Percentiles rank a stretch among this genome's conserved stretches.
Evolutionary conservation across 1,139 yeast genomes (phyloP).

Genomic region (Magnusiomyces suaveolens): DNA sequence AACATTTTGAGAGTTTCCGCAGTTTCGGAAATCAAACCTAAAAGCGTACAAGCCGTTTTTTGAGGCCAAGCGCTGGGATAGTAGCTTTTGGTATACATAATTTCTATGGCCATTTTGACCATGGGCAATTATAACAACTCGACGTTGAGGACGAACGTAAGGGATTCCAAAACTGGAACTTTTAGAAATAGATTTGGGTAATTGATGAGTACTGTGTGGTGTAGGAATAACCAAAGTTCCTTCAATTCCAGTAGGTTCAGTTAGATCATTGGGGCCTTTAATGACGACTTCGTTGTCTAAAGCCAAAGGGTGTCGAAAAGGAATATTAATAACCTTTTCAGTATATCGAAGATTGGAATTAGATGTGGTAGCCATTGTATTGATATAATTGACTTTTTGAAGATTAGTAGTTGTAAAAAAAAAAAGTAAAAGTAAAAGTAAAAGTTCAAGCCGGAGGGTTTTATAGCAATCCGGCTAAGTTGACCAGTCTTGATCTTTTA

Average conservation of each 20-base stretch:
- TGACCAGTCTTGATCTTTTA: too few relatives aligned
- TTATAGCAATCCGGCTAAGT: too few relatives aligned
- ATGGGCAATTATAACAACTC: constrained; percentile 46
- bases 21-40: constrained; percentile 76
- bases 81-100: constrained; percentile 58
- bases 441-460: too few relatives aligned
- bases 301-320: constrained; percentile 11
- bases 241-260: constrained; percentile 7
- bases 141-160: constrained; percentile 13
- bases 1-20: constrained; percentile 66
- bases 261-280: neutral
- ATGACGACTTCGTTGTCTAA: constrained; percentile 6
- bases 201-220: constrained; percentile 2
- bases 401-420: neutral
- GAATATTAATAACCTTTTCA: constrained; percentile 10
- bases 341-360: constrained; percentile 2
- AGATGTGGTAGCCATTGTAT: neutral
- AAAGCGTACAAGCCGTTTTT: constrained; percentile 53
- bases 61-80: constrained; percentile 54
- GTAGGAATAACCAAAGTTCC: constrained; percentile 12
- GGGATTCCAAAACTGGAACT: too few relatives aligned
- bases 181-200: too few relatives aligned
- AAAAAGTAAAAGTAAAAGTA: too few relatives aligned
- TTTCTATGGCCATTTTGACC: constrained; percentile 82
- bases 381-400: neutral